Base-by-base conservation (phyloP, 1,284 basidiomycete species). In the Cronartium ribicola region DNA sequence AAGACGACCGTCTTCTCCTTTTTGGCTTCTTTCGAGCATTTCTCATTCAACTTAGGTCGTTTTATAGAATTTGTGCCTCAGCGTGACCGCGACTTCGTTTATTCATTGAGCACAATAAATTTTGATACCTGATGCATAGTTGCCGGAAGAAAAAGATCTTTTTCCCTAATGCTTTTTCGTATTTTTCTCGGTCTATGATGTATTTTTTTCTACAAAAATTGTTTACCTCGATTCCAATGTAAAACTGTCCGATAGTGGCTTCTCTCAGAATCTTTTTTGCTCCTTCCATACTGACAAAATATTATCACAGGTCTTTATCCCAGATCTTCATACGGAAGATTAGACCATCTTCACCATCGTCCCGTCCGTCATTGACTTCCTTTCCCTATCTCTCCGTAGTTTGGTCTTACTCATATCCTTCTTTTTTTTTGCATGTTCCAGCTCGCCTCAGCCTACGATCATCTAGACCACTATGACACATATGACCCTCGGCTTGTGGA, bases 401-500 rank as follows among this genome's bases (percentile, higher is more conserved):
- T 55, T 55, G 17, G 29, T 20, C 7, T 55, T 55, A 11, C 29
- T 55, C 7, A 55, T 20, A 22, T 3, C 8, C n/a, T 20, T 20
- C n/a, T 11, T 20, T 20, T n/a, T 6, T 55, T 20, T 13, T n/a
- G n/a, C 4, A 20, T n/a, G 4, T 61, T 61, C 57, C 60, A 37
- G 36, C 44, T 36, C 10, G 43, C 43, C 20, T 17, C 63, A 40
- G 11, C 48, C 10, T 44, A n/a, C 22, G 17, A 37, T 36, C 68
- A 62, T 44, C 20, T 29, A 6, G 4, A 68, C 43, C 40, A 62
- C 39, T 37, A 62, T 37, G 60, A 62, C 39, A 20, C 22, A 69
- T 41, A 61, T 29, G 37, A 29, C 40, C 63, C 63, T 46, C n/a
- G 44, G 8, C 41, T 73, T 37, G 43, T 40, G n/a, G 71, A 73